These are phyloP conservation scores for Termitomyces heimii DNA, from an alignment of 768 basidiomycete genomes.

Conservation along the genomic window DNA sequence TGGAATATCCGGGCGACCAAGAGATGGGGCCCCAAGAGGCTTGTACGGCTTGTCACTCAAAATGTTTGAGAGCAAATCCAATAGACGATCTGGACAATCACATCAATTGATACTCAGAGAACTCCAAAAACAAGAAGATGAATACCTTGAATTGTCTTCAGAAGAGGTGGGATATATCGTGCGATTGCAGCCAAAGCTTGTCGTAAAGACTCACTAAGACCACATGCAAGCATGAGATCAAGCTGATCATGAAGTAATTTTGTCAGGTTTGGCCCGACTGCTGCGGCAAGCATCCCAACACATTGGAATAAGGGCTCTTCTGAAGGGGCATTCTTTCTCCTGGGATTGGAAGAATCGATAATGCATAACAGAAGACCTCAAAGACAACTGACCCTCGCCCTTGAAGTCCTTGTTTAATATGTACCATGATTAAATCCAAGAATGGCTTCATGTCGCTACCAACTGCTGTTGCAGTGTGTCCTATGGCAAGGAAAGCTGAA, in stretches of 20 bases:
- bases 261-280: conserved; percentile 94
- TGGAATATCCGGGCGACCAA: conserved; percentile 48
- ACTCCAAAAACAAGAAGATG: not conserved
- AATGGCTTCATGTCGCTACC: conserved; percentile 95
- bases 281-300: conserved; percentile 90
- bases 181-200: conserved; percentile 83
- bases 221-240: conserved; percentile 94
- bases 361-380: not conserved
- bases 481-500: conserved; percentile 91
- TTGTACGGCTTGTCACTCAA: conserved; percentile 83
- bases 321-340: conserved; percentile 85
- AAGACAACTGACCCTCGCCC: conserved; percentile 62
- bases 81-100: conserved; percentile 62
- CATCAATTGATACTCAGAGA: not conserved
- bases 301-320: conserved; percentile 98
- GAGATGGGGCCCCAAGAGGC: conserved; percentile 78
- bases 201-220: conserved; percentile 83
- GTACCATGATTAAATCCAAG: conserved; percentile 83
- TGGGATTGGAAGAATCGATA: conserved; percentile 23
- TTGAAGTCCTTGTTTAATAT: conserved; percentile 87
- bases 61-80: conserved; percentile 78
- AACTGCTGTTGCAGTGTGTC: conserved; percentile 88
- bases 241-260: conserved; percentile 95
- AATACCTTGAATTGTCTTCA: conserved; percentile 88
- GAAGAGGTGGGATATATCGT: conserved; percentile 79